phyloP scores from a whole-genome alignment of 257 asterid species.

The Verbascum thapsus region DNA sequence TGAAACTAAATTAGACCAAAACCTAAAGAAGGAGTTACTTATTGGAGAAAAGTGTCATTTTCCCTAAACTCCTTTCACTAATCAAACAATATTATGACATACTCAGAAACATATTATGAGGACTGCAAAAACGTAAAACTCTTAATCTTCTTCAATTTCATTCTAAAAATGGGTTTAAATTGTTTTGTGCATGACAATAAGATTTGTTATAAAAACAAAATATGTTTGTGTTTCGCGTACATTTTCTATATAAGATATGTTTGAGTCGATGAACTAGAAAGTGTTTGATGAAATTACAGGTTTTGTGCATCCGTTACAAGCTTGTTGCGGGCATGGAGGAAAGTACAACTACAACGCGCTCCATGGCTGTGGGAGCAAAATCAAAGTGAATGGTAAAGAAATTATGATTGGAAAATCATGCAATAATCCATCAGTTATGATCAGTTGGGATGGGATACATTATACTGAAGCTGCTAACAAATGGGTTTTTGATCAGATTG shows the following conservation, averaged over 20 bases:
- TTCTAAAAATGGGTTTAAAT: background rate
- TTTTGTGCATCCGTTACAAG: slow-evolving; percentile 61
- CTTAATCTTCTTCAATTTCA: no score
- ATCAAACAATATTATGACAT: no score
- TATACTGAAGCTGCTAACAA: slow-evolving; percentile 78
- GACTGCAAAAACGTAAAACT: no score
- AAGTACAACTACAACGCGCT: slow-evolving; percentile 68
- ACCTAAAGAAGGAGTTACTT: no score
- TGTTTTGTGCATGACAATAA: background rate
- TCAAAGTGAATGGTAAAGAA: slow-evolving; percentile 61
- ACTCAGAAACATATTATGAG: no score
- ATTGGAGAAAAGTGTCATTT: no score
- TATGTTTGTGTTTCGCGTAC: no score
- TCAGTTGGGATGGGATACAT: slow-evolving; percentile 89
- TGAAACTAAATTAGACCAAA: no score
- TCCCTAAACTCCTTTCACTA: no score
- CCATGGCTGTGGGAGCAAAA: slow-evolving; percentile 64
- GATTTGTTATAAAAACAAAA: no score
- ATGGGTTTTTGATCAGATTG: slow-evolving; percentile 66
- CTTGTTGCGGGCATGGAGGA: slow-evolving; percentile 97
- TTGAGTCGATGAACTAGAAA: background rate
- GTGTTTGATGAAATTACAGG: slow-evolving; percentile 46
- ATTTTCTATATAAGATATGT: background rate
- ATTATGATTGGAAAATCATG: slow-evolving; percentile 72
- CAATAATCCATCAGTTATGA: slow-evolving; percentile 52